Evolutionary conservation across 805 yeast genomes (phyloP).

Genomic region (Metahyphopichia silvanorum): DNA sequence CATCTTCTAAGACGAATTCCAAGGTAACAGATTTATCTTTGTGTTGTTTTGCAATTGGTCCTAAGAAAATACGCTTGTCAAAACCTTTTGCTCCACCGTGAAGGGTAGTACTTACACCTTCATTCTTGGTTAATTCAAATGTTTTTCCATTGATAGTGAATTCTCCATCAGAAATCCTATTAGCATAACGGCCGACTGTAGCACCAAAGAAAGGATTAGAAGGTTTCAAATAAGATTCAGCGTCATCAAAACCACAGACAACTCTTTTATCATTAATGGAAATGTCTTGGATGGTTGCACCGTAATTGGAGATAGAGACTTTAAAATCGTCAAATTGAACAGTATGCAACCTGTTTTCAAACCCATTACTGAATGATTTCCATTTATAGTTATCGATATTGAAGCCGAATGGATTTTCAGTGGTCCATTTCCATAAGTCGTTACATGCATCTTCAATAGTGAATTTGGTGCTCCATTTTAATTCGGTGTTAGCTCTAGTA

Average conservation of each 20-base stretch:
- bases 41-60: slow-evolving; percentile 45
- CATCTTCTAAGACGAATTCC: slow-evolving; percentile 41
- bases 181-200: slow-evolving; percentile 64
- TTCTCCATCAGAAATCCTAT: slow-evolving; percentile 48
- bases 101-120: slow-evolving; percentile 32
- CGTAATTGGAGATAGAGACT: slow-evolving; percentile 46
- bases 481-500: slow-evolving; percentile 60
- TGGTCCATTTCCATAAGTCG: slow-evolving; percentile 79
- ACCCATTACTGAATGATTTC: slow-evolving; percentile 21
- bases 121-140: slow-evolving; percentile 43
- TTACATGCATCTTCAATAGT: slow-evolving; percentile 61
- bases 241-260: slow-evolving; percentile 37
- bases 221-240: slow-evolving; percentile 22
- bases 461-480: slow-evolving; percentile 59
- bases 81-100: slow-evolving; percentile 58
- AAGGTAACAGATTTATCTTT: slow-evolving; percentile 27
- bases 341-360: slow-evolving; percentile 34
- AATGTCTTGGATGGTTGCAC: slow-evolving; percentile 48
- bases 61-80: slow-evolving; percentile 48
- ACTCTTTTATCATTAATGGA: slow-evolving; percentile 36
- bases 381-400: slow-evolving; percentile 30
- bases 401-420: slow-evolving; percentile 63
- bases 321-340: slow-evolving; percentile 29
- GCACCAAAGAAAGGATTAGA: slow-evolving; percentile 58
- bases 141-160: slow-evolving; percentile 38